Base-by-base conservation (phyloP, 1,284 basidiomycete genomes). In the Ceratobasidium sp. region DNA sequence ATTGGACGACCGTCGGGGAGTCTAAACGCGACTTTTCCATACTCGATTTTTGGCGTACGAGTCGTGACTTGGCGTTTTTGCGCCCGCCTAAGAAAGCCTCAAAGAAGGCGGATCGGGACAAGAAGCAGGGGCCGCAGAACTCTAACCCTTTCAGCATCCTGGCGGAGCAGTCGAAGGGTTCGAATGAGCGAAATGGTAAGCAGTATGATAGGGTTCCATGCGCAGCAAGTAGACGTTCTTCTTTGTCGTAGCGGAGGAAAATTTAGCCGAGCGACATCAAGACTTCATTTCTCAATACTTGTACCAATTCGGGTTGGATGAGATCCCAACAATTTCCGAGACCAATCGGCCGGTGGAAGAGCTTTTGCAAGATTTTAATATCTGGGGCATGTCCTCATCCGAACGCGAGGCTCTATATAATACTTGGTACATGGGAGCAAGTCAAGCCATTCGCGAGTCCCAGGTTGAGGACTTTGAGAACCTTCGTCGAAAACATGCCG, bases 391-490 rank as follows among this genome's bases (percentile, higher is more conserved):
- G 69, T 47, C 53, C 0, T 20, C 12, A 8, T 29, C n/a, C 15
- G 70, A 71, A 40, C 17, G 69, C 15, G 25, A 29, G 10, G 17
- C 10, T 15, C 25, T 71, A 1, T 8, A 34, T 13, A 8, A 71
- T 10, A 22, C 15, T 7, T 71, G 70, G 70, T 25, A 45, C n/a
- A n/a, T 29, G 34, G 69, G 62, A 42, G 35, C 56, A 17, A 29
- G 50, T 7, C 31, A 58, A 31, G n/a, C 13, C 8, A 38, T 76
- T n/a, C 78, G 80, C 54, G 70, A 76, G 5, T 76, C 73, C 6
- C 77, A 81, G 38, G 75, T 78, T 0, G 76, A 78, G 71, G 81
- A 79, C 22, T 80, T 80, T 38, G 76, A 78, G 13, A 69, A 75
- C 0, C 72, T 84, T 0, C 75, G 80, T 4, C 71, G 75, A 50